Percentiles rank a stretch among this genome's conserved stretches.
Evolutionary conservation across 148 eudicot species (phyloP).

Genomic region (Fagopyrum homotropicum): DNA sequence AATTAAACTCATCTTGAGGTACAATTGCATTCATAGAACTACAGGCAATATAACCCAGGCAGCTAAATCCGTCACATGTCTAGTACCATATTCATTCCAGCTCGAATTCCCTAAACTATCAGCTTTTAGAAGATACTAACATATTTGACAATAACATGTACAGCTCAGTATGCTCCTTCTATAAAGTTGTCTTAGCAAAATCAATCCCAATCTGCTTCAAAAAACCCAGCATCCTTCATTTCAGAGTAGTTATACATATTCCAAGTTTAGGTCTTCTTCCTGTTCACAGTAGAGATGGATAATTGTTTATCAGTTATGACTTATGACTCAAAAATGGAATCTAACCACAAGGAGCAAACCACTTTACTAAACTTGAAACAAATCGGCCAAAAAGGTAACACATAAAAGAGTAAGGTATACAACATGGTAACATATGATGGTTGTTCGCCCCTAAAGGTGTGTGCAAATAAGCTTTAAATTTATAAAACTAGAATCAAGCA

Average conservation of each 20-base stretch:
- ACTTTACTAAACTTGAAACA: conserved; percentile 42
- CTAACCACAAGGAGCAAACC: background rate
- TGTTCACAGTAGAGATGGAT: conserved; percentile 13
- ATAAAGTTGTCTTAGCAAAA: background rate
- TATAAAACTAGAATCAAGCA: no score
- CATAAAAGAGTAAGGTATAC: conserved; percentile 61
- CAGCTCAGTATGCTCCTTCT: background rate
- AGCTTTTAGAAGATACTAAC: background rate
- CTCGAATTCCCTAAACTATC: no score
- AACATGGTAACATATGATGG: conserved; percentile 58
- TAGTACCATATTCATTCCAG: no score
- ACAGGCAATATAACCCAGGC: no score
- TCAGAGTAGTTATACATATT: conserved; percentile 70
- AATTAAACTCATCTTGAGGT: background rate
- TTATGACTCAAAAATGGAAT: background rate
- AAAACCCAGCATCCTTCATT: conserved; percentile 80
- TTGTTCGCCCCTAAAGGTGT: no score
- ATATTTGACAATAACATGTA: background rate
- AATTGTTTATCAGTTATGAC: background rate
- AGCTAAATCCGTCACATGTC: no score
- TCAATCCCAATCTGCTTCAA: conserved; percentile 58
- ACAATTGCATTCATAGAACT: background rate
- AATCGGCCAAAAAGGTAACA: conserved; percentile 61
- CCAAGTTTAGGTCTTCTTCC: conserved; percentile 65
- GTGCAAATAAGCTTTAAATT: no score